phyloP scores from a whole-genome alignment of 1,284 basidiomycete species.

The Spongispora temasekensis region DNA sequence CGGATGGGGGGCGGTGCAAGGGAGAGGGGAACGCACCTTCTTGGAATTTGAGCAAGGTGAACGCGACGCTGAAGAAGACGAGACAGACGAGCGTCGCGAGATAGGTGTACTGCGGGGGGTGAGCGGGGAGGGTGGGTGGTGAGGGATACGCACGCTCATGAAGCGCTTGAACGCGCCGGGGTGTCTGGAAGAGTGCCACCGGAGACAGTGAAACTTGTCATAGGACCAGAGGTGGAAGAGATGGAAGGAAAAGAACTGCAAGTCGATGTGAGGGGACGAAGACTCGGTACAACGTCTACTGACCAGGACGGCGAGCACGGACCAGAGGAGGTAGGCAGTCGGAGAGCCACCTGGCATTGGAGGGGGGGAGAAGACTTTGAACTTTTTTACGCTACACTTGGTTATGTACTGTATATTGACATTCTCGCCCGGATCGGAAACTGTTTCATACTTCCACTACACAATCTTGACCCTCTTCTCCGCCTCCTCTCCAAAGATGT shows the following conservation, averaged over 20 bases:
- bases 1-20: not conserved
- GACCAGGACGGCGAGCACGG: conserved; percentile 63
- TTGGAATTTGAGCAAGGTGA: conserved; percentile 63
- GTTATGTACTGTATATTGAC: no score
- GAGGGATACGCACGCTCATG: conserved; percentile 64
- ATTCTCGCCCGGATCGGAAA: no score
- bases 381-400: no score
- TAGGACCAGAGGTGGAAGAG: conserved; percentile 72
- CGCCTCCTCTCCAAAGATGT: conserved; percentile 62
- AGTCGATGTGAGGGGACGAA: not conserved
- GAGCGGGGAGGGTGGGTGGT: conserved; percentile 5
- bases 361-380: not conserved
- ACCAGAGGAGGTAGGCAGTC: conserved; percentile 69
- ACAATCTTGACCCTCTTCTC: conserved; percentile 58
- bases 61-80: conserved; percentile 58
- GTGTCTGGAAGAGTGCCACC: conserved; percentile 64
- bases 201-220: conserved; percentile 69
- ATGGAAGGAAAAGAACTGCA: conserved; percentile 65
- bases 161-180: conserved; percentile 78
- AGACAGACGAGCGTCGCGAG: conserved; percentile 63
- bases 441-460: conserved; percentile 13
- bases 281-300: conserved; percentile 24
- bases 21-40: conserved; percentile 50
- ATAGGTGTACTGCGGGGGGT: conserved; percentile 64
- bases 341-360: conserved; percentile 67